phyloP scores from a whole-genome alignment of 768 basidiomycete genomes.

The Leccinum imitatum region DNA sequence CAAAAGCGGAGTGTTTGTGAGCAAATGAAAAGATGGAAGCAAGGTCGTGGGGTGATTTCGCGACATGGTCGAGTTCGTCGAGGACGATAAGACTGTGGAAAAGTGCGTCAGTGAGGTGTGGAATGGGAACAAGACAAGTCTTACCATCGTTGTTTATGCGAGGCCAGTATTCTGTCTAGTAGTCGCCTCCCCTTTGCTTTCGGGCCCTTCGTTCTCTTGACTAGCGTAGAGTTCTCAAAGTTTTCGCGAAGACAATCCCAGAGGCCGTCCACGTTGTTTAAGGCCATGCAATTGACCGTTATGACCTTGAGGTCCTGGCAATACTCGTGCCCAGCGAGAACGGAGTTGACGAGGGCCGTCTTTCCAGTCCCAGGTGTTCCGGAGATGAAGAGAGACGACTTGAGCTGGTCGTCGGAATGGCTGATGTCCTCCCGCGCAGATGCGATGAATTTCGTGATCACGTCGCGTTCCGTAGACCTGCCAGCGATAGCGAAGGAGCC shows the following conservation, averaged over 20 bases:
- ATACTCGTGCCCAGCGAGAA: conserved; percentile 48
- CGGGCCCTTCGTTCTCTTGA: conserved; percentile 38
- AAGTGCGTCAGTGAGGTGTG: conserved; percentile 22
- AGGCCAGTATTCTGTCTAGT: conserved; percentile 45
- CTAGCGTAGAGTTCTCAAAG: conserved; percentile 37
- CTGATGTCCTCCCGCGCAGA: conserved; percentile 44
- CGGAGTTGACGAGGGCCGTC: conserved; percentile 76
- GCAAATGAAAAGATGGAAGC: conserved; percentile 69
- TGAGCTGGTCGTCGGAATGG: conserved; percentile 11
- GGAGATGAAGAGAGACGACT: conserved; percentile 77
- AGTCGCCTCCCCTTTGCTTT: conserved; percentile 48
- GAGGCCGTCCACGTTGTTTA: conserved; percentile 62
- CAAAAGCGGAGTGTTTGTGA: conserved; percentile 44
- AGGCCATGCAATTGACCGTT: conserved; percentile 78
- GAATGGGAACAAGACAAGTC: not conserved
- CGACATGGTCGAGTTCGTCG: conserved; percentile 86
- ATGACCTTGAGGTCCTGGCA: conserved; percentile 45
- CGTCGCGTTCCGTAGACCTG: conserved; percentile 60
- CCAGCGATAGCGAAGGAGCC: conserved; percentile 56
- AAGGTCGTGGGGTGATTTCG: conserved; percentile 57
- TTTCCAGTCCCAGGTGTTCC: conserved; percentile 94
- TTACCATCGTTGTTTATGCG: conserved; percentile 55
- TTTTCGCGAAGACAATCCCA: conserved; percentile 71
- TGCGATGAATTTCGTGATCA: conserved; percentile 58
- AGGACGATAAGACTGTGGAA: conserved; percentile 66